A percentile compares a stretch with the other conserved stretches of the same genome.
Evolutionary conservation across 2,329 filamentous ascomycete species (phyloP).

Genomic region (Colletotrichum siamense): DNA sequence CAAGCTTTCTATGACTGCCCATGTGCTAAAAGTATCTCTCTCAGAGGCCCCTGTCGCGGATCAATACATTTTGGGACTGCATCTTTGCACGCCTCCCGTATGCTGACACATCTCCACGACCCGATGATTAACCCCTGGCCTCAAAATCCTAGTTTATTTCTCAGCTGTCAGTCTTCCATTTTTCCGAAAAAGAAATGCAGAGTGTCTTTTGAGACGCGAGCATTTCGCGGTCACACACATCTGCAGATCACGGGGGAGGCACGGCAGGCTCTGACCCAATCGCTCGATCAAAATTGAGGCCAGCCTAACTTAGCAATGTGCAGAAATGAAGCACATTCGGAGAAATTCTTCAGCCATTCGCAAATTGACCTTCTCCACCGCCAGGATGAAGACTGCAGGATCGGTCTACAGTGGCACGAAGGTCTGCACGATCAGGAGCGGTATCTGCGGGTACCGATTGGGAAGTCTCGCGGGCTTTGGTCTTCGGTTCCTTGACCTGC

Average conservation of each 20-base stretch:
- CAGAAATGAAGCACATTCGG: background rate
- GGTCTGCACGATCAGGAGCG: background rate
- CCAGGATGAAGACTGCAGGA: background rate
- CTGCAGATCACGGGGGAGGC: background rate
- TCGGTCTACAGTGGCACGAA: background rate
- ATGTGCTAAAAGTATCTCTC: background rate
- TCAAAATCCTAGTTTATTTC: background rate
- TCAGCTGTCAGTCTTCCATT: background rate
- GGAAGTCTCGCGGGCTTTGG: background rate
- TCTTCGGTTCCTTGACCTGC: background rate
- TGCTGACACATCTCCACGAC: background rate
- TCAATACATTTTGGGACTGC: background rate
- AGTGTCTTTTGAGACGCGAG: background rate
- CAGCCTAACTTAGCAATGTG: background rate
- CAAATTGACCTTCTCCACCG: background rate
- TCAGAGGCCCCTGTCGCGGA: background rate
- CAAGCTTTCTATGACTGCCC: background rate
- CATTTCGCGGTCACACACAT: background rate
- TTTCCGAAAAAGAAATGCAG: background rate
- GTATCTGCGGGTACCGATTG: background rate
- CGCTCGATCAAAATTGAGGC: background rate
- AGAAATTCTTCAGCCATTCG: background rate
- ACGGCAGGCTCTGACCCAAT: background rate
- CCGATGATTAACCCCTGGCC: background rate
- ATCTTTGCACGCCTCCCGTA: background rate